A percentile compares a stretch with the other conserved stretches of the same genome.
Evolutionary conservation across 768 basidiomycete species (phyloP).

Genomic region (Pluteus cervinus): DNA sequence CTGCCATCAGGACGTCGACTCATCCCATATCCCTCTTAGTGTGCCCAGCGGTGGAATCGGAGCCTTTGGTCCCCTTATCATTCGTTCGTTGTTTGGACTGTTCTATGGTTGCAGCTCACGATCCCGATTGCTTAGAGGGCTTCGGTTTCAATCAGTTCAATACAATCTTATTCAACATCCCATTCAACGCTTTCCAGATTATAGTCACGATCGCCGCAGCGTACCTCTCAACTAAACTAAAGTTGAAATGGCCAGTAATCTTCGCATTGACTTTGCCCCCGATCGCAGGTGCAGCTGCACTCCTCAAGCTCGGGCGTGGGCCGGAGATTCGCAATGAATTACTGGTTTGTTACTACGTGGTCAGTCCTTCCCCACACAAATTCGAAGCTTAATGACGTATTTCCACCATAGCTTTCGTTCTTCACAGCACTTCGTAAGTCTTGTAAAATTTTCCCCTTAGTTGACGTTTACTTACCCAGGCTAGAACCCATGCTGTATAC

Average conservation of each 20-base stretch:
- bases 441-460: background rate
- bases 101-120: background rate
- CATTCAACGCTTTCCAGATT: constrained; percentile 37
- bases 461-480: background rate
- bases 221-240: constrained; percentile 27
- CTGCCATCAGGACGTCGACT: no score
- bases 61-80: constrained; percentile 38
- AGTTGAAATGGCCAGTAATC: constrained; percentile 34
- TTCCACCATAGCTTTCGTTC: constrained; percentile 22
- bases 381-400: background rate
- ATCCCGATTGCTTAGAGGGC: constrained; percentile 17
- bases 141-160: constrained; percentile 35
- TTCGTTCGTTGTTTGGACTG: constrained; percentile 16
- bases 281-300: constrained; percentile 29
- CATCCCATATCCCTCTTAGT: no score
- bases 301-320: constrained; percentile 26
- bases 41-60: constrained; percentile 35
- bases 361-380: constrained; percentile 9
- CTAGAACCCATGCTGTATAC: constrained; percentile 34
- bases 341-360: constrained; percentile 33
- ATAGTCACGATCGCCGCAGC: constrained; percentile 29
- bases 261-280: constrained; percentile 30
- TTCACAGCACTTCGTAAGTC: constrained; percentile 27
- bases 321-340: constrained; percentile 21
- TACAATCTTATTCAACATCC: constrained; percentile 45